Percentiles rank a stretch among this genome's conserved stretches.
Conservation (phyloP, 495 filamentous ascomycete species). For the Aspergillus baeticus region DNA sequence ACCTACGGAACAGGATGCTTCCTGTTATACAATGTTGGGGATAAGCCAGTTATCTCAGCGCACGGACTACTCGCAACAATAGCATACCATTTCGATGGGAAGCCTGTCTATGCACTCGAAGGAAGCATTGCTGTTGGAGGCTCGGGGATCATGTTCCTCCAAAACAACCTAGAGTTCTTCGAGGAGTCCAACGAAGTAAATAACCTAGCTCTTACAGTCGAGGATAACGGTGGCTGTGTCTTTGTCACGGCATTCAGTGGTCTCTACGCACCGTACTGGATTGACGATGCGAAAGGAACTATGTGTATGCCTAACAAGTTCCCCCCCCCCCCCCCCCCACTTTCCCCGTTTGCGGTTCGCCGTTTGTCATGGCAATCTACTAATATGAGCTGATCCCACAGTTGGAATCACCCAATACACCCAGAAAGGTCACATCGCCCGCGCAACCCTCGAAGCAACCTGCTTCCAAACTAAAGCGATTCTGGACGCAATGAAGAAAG, state of each 20-base stretch:
- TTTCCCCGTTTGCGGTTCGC: neutral
- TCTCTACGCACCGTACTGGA: slow-evolving; percentile 96
- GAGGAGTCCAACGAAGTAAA: slow-evolving; percentile 72
- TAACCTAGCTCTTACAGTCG: slow-evolving; percentile 74
- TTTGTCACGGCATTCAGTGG: slow-evolving; percentile 97
- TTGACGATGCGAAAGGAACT: slow-evolving; percentile 92
- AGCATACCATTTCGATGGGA: slow-evolving; percentile 69
- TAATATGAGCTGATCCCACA: slow-evolving; percentile 16
- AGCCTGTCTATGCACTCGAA: slow-evolving; percentile 86
- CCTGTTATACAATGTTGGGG: slow-evolving; percentile 88
- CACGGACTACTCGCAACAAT: slow-evolving; percentile 91
- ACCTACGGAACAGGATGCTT: slow-evolving; percentile 98
- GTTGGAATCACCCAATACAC: slow-evolving; percentile 94
- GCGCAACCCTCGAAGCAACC: slow-evolving; percentile 90
- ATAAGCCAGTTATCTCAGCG: slow-evolving; percentile 83
- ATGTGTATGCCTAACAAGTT: slow-evolving; percentile 58
- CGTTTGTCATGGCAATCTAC: neutral
- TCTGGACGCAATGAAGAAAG: slow-evolving; percentile 90
- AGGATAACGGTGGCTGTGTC: slow-evolving; percentile 86
- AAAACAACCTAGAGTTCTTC: slow-evolving; percentile 83
- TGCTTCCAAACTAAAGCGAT: slow-evolving; percentile 97
- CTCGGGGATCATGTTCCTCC: slow-evolving; percentile 83
- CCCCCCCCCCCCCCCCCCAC: slow-evolving; percentile 10
- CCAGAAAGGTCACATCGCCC: slow-evolving; percentile 84
- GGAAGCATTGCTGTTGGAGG: slow-evolving; percentile 94